Percentiles rank a stretch among this genome's conserved stretches.
These are phyloP conservation scores for Fagopyrum esculentum DNA, from an alignment of 148 eudicot species.

Conservation along the genomic window DNA sequence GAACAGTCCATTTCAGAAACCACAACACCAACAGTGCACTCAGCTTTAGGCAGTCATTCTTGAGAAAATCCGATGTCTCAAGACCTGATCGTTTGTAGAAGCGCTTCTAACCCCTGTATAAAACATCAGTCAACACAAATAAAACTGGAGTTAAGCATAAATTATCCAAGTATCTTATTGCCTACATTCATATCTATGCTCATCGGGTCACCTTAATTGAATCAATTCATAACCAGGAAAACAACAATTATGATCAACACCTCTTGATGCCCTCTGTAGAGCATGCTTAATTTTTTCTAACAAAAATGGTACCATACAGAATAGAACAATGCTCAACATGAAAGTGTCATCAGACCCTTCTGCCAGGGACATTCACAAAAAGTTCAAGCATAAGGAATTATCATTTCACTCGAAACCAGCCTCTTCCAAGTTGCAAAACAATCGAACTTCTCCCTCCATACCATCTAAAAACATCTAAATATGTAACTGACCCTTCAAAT, in stretches of 20 bases:
- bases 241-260: neutral
- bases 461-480: constrained; percentile 2
- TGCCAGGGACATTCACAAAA: neutral
- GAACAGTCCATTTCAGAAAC: constrained; percentile 66
- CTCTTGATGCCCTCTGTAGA: neutral
- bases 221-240: neutral
- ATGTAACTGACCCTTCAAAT: neutral
- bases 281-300: too few relatives aligned
- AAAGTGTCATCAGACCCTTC: neutral
- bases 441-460: neutral
- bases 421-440: neutral
- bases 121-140: neutral
- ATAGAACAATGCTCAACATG: neutral
- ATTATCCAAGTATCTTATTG: too few relatives aligned
- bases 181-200: neutral
- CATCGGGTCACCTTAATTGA: neutral
- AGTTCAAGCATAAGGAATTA: neutral
- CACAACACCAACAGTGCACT: constrained; percentile 91
- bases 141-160: neutral
- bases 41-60: constrained; percentile 77
- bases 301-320: neutral
- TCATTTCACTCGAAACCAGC: neutral
- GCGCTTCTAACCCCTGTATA: constrained; percentile 67
- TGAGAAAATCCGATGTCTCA: constrained; percentile 66
- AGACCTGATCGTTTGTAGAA: constrained; percentile 64